A percentile compares a stretch with the other conserved stretches of the same genome.
Conservation (phyloP, 2,329 filamentous ascomycete genomes). For the Xylaria polymorpha region DNA sequence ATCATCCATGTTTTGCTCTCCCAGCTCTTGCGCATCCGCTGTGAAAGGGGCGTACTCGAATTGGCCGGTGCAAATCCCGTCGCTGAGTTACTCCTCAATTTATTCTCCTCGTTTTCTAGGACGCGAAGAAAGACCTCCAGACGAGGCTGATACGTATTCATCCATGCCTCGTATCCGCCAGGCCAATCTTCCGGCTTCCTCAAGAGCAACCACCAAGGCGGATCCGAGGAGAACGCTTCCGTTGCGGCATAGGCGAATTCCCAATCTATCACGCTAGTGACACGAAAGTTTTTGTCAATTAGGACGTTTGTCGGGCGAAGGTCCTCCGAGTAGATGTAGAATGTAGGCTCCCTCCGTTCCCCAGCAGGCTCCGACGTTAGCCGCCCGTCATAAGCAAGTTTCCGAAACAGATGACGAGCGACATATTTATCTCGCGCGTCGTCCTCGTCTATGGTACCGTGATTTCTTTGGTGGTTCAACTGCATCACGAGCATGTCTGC, state of each 20-base stretch:
- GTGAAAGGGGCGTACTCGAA: constrained; percentile 43
- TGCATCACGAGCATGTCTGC: constrained; percentile 57
- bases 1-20: constrained; percentile 50
- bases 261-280: constrained; percentile 56
- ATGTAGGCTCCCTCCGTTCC: constrained; percentile 4
- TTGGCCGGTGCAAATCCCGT: background rate
- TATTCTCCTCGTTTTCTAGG: constrained; percentile 45
- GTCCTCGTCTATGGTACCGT: constrained; percentile 51
- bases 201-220: constrained; percentile 56
- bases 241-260: constrained; percentile 54
- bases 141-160: constrained; percentile 48
- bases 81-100: background rate
- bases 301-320: constrained; percentile 35
- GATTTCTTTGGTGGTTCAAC: constrained; percentile 56
- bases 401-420: constrained; percentile 56
- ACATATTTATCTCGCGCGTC: constrained; percentile 58
- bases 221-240: constrained; percentile 50
- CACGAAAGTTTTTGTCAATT: constrained; percentile 40
- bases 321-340: constrained; percentile 44
- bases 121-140: constrained; percentile 51
- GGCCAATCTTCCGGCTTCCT: constrained; percentile 50
- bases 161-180: constrained; percentile 49
- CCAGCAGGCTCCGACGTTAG: constrained; percentile 5
- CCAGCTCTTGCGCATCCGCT: constrained; percentile 54
- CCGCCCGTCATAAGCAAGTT: constrained; percentile 45